A percentile compares a stretch with the other conserved stretches of the same genome.
These are phyloP conservation scores for Primulina huaijiensis DNA, from an alignment of 257 asterid genomes.

Conservation along the genomic window DNA sequence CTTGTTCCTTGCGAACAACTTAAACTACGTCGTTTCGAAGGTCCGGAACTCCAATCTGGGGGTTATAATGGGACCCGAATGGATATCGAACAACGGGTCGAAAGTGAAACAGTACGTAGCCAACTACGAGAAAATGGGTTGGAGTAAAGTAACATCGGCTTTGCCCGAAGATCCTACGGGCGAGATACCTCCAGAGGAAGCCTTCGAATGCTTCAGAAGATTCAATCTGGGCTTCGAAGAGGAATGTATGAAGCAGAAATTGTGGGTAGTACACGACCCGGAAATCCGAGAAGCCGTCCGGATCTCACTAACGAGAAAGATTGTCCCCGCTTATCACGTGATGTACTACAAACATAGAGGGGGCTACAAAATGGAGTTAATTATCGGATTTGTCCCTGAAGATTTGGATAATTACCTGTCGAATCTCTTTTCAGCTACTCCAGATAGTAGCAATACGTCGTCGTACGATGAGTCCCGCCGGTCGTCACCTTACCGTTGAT, in stretches of 20 bases:
- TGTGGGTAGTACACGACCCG: conserved; percentile 79
- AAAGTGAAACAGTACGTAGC: conserved; percentile 50
- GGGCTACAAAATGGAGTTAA: conserved; percentile 24
- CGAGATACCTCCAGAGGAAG: conserved; percentile 34
- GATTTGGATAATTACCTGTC: conserved; percentile 69
- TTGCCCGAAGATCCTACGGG: conserved; percentile 50
- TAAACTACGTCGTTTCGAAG: conserved; percentile 74
- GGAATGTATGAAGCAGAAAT: conserved; percentile 39
- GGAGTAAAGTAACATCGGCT: conserved; percentile 45
- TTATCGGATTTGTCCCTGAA: conserved; percentile 76
- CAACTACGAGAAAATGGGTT: conserved; percentile 54
- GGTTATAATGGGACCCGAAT: conserved; percentile 59
- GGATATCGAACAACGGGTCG: conserved; percentile 49
- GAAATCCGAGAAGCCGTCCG: conserved; percentile 46
- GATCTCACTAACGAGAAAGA: conserved; percentile 34
- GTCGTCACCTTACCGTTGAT: conserved; percentile 4
- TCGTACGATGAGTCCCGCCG: conserved; percentile 24
- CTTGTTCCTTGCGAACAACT: conserved; percentile 70
- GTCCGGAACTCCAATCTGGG: conserved; percentile 56
- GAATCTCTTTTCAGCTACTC: conserved; percentile 44
- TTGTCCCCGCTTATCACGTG: conserved; percentile 42
- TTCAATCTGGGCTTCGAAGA: conserved; percentile 52
- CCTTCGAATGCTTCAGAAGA: conserved; percentile 33
- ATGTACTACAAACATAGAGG: conserved; percentile 38
- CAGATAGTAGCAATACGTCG: conserved; percentile 22